phyloP scores from a whole-genome alignment of 306 rosid species.

The Trifolium repens region DNA sequence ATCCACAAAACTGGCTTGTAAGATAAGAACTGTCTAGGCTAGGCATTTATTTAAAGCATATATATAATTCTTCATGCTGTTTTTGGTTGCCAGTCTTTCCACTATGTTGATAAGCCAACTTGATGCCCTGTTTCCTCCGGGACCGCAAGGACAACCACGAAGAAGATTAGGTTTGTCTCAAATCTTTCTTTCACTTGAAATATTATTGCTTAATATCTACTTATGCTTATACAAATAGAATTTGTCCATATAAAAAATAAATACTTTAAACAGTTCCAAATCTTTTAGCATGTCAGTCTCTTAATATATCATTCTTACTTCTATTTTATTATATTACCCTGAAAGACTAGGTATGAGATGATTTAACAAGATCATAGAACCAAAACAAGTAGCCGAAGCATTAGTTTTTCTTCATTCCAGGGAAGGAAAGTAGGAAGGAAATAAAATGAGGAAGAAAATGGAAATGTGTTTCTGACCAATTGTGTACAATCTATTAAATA shows the following conservation, averaged over 20 bases:
- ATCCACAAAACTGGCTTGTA: neutral
- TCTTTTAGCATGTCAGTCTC: constrained; percentile 27
- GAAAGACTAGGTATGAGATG: neutral
- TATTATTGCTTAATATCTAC: neutral
- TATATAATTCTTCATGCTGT: constrained; percentile 36
- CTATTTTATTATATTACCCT: neutral
- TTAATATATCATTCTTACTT: constrained; percentile 13
- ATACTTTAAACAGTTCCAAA: constrained; percentile 4
- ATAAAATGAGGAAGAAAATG: constrained; percentile 1
- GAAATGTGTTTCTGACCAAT: constrained; percentile 22
- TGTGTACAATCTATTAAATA: neutral
- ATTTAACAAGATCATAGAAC: constrained; percentile 34
- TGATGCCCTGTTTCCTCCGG: constrained; percentile 74
- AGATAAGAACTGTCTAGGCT: neutral
- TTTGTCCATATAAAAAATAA: neutral
- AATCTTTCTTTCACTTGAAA: constrained; percentile 34
- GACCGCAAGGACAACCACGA: constrained; percentile 80
- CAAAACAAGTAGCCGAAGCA: constrained; percentile 38
- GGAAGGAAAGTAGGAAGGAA: constrained; percentile 15
- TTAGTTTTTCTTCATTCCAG: constrained; percentile 21
- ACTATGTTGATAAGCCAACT: constrained; percentile 62
- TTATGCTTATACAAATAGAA: constrained; percentile 19
- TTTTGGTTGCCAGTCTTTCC: constrained; percentile 72
- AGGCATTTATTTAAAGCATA: neutral
- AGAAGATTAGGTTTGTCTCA: constrained; percentile 79